Conservation (phyloP, 306 rosid species). For the Pterocarpus santalinus region DNA sequence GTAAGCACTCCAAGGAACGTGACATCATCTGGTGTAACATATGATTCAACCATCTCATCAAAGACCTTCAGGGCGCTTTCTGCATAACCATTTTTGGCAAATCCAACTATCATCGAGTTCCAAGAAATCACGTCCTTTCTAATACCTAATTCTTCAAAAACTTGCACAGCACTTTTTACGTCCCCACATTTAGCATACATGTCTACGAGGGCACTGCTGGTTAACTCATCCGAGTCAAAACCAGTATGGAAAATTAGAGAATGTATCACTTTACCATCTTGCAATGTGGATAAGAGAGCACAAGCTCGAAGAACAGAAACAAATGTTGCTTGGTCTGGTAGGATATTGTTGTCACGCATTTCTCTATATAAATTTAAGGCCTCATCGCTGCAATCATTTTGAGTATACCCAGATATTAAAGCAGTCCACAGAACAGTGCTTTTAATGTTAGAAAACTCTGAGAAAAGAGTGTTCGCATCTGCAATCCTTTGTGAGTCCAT, state of each 20-base stretch:
- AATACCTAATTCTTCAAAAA: constrained; percentile 66
- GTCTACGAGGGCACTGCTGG: constrained; percentile 77
- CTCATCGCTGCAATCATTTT: constrained; percentile 63
- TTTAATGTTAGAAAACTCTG: constrained; percentile 67
- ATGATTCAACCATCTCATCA: constrained; percentile 60
- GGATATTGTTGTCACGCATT: constrained; percentile 66
- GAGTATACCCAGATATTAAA: constrained; percentile 72
- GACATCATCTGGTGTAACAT: constrained; percentile 72
- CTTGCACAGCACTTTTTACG: constrained; percentile 61
- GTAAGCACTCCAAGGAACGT: constrained; percentile 89
- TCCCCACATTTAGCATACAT: constrained; percentile 95
- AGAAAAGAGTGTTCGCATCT: constrained; percentile 72
- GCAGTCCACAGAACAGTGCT: constrained; percentile 72
- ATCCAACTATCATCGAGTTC: constrained; percentile 90
- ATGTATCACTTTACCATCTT: constrained; percentile 71
- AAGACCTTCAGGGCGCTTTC: constrained; percentile 67
- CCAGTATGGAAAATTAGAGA: constrained; percentile 74
- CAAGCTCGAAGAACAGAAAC: constrained; percentile 75
- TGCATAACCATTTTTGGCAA: constrained; percentile 83
- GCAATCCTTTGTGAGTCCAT: constrained; percentile 61
- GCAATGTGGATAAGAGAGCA: constrained; percentile 70
- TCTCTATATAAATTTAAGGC: constrained; percentile 64
- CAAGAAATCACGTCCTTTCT: constrained; percentile 76
- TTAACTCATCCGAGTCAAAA: constrained; percentile 75
- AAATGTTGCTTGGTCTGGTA: constrained; percentile 89